These are phyloP conservation scores for Beauveria bassiana DNA, from an alignment of 2,329 filamentous ascomycete species.

Conservation along the genomic window DNA sequence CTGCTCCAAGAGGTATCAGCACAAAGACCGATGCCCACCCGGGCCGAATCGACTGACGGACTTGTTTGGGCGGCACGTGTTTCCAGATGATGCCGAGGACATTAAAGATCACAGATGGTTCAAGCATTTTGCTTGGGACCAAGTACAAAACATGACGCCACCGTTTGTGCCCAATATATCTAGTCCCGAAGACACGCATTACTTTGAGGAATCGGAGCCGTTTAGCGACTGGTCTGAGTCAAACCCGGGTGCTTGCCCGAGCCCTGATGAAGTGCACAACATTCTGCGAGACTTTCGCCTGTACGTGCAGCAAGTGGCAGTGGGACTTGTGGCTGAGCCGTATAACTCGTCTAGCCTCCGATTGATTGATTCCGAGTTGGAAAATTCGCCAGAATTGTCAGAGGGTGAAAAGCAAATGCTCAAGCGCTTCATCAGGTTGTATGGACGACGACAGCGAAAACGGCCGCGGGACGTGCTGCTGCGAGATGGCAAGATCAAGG, in stretches of 20 bases:
- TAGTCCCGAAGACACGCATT: conserved; percentile 67
- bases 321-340: conserved; percentile 37
- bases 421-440: conserved; percentile 43
- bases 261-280: conserved; percentile 23
- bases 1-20: conserved; percentile 65
- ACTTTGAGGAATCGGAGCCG: conserved; percentile 78
- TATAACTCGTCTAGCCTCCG: conserved; percentile 42
- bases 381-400: conserved; percentile 27
- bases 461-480: conserved; percentile 78
- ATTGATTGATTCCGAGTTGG: conserved; percentile 41
- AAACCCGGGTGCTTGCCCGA: conserved; percentile 24
- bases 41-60: conserved; percentile 18
- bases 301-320: conserved; percentile 35
- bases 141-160: conserved; percentile 60
- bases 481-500: conserved; percentile 60
- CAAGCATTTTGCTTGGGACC: conserved; percentile 67
- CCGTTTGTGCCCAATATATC: conserved; percentile 73
- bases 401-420: conserved; percentile 33
- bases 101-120: conserved; percentile 91
- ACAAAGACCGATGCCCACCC: conserved; percentile 45
- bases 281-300: conserved; percentile 31
- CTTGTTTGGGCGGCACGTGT: conserved; percentile 55
- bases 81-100: conserved; percentile 75
- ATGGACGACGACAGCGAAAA: conserved; percentile 61
- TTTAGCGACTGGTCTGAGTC: conserved; percentile 57